phyloP scores from a whole-genome alignment of 345 rosid species.

The Cardiospermum halicacabum region DNA sequence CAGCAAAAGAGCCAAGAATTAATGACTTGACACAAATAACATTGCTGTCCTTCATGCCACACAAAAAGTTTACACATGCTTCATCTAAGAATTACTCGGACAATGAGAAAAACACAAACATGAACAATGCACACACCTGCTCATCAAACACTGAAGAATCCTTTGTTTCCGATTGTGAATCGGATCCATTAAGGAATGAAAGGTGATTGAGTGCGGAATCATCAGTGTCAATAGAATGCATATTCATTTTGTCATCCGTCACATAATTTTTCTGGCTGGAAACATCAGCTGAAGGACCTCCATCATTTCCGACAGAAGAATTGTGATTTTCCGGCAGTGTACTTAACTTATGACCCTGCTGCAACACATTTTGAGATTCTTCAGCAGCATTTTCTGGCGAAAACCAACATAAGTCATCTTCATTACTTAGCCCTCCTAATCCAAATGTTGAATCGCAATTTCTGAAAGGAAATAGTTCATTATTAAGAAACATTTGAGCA shows the following conservation, averaged over 20 bases:
- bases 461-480: slow-evolving; percentile 38
- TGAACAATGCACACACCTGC: slow-evolving; percentile 43
- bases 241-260: slow-evolving; percentile 28
- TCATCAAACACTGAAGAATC: slow-evolving; percentile 32
- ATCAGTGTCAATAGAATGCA: slow-evolving; percentile 19
- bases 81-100: not conserved
- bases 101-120: not conserved
- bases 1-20: not conserved
- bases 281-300: slow-evolving; percentile 31
- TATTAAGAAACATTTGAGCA: not conserved
- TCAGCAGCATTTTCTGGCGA: slow-evolving; percentile 47
- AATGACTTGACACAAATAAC: no score
- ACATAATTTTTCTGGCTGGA: slow-evolving; percentile 28
- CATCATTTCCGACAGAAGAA: slow-evolving; percentile 31
- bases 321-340: slow-evolving; percentile 32
- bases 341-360: slow-evolving; percentile 40
- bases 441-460: slow-evolving; percentile 80
- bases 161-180: slow-evolving; percentile 35
- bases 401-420: slow-evolving; percentile 72
- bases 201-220: slow-evolving; percentile 28
- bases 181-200: slow-evolving; percentile 25
- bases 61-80: not conserved
- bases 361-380: slow-evolving; percentile 41
- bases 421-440: slow-evolving; percentile 56
- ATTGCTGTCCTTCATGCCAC: no score